phyloP scores from a whole-genome alignment of 164 flowering plant species.

The Litsea cubeba region DNA sequence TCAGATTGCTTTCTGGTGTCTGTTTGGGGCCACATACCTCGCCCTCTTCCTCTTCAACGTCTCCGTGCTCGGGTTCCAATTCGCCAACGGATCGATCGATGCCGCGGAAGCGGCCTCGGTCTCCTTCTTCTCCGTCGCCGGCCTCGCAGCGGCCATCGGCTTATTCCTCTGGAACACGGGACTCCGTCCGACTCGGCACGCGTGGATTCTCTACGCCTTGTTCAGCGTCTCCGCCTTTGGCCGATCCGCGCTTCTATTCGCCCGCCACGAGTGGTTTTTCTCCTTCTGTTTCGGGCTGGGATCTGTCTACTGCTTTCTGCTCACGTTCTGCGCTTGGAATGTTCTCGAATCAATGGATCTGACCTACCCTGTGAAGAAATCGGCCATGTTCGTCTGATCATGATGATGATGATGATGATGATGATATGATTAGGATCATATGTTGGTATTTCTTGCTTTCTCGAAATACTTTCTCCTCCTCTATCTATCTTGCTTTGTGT shows the following conservation, averaged over 20 bases:
- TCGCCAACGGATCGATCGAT: background rate
- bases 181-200: background rate
- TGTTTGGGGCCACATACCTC: background rate
- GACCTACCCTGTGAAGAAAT: no score
- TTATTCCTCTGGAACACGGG: background rate
- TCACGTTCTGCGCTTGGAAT: no score
- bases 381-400: no score
- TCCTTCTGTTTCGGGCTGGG: no score
- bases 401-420: no score
- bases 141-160: background rate
- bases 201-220: background rate
- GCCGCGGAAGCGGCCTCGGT: background rate
- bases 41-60: background rate
- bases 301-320: no score
- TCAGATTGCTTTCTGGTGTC: background rate
- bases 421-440: no score
- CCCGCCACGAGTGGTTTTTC: background rate
- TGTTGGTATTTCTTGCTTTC: no score
- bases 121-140: background rate
- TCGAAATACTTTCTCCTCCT: no score
- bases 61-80: background rate
- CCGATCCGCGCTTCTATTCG: background rate
- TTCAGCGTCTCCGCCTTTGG: background rate
- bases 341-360: no score
- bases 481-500: no score